Base-by-base conservation (phyloP, 148 eudicot species). In the Rhododendron molle region DNA sequence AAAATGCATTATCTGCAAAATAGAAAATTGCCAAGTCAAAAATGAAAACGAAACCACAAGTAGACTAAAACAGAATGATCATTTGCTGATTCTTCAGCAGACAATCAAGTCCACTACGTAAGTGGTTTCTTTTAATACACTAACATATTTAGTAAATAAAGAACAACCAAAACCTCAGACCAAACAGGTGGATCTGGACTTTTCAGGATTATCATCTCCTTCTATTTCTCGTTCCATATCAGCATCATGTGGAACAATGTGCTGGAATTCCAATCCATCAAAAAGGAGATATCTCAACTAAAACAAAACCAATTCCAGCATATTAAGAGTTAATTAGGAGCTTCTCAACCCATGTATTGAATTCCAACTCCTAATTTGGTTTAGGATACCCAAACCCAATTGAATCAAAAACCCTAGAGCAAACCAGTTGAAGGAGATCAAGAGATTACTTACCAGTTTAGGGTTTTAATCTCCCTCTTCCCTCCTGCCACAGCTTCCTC, bases 1-100 rank as follows among this genome's bases (percentile, higher is more conserved):
- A 89, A 96, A 96, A 46, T 98, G 96, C 98, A 96, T 96, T 83
- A 96, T 92, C 98, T 96, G 92, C 86, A 86, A 81, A 18, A 58
- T 20, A 30, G 18, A 23, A 81, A 60, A 81, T 40, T 15, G 16
- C n/a, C 67, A 32, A 9, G 67, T 62, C 3, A 60, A 60, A 54
- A 56, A 58, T 12, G 80, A 76, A 40, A 40, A 40, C 15, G 1
- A 76, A 21, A 20, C 28, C 23, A 38, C 23, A 7, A 7, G 7
- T 8, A 76, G 80, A 18, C 28, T 76, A 76, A 20, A 40, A 43
- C 49, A 20, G 44, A 40, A 62, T 23, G 20, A 58, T 56, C 38
- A 60, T 11, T 54, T 44, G 50, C 32, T 81, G 32, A 81, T 62
- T 81, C 32, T 80, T 60, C 67, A 30, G 58, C 67, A 36, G 83